Conservation (phyloP, 495 filamentous ascomycete species). For the Paragyromitra xinjiangensis region DNA sequence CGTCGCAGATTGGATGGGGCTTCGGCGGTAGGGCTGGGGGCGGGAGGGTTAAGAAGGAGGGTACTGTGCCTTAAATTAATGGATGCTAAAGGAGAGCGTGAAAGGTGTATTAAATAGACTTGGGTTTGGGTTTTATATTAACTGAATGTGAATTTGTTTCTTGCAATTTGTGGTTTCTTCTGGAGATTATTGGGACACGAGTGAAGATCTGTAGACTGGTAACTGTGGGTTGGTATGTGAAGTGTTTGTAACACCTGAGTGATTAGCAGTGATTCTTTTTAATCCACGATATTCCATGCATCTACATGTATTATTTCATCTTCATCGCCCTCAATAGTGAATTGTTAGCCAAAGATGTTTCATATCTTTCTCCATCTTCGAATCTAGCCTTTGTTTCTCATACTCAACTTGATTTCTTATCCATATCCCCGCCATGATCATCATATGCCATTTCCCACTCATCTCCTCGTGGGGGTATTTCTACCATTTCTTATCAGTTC, state of each 20-base stretch:
- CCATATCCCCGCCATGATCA: not conserved
- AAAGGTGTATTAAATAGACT: not conserved
- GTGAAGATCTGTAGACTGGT: not conserved
- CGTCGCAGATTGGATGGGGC: conserved; percentile 74
- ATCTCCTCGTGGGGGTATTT: not conserved
- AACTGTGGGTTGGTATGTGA: not conserved
- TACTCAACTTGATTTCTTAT: not conserved
- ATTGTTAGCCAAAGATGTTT: not conserved
- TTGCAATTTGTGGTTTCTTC: not conserved
- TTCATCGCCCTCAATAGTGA: not conserved
- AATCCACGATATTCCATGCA: not conserved
- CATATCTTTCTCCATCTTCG: not conserved
- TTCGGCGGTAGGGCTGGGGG: conserved; percentile 58
- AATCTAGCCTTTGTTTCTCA: not conserved
- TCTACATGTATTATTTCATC: not conserved
- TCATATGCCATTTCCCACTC: not conserved
- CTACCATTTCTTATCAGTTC: not conserved
- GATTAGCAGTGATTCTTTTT: not conserved
- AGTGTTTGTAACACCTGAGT: not conserved
- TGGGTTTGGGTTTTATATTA: not conserved
- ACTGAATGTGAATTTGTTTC: not conserved
- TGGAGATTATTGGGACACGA: not conserved
- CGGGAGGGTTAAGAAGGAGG: conserved; percentile 9
- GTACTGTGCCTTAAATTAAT: conserved; percentile 8
- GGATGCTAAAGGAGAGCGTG: not conserved